phyloP scores from a whole-genome alignment of 1,284 basidiomycete genomes.

The Boletellus sp. region DNA sequence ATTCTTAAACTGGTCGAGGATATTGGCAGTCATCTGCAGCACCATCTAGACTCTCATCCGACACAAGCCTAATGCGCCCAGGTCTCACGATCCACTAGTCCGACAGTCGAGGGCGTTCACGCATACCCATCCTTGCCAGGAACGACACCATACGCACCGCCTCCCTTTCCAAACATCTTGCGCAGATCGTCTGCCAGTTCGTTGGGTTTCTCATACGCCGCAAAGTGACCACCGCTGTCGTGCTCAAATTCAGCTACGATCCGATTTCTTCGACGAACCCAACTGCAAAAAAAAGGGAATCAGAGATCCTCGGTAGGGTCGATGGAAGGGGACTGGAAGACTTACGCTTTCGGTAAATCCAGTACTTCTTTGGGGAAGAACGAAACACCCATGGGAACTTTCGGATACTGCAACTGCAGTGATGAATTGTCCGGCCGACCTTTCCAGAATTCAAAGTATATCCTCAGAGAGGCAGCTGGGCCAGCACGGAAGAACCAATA shows the following conservation, averaged over 20 bases:
- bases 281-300: slow-evolving; percentile 14
- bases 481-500: slow-evolving; percentile 58
- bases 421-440: not conserved
- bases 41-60: too few relatives aligned
- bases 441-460: slow-evolving; percentile 46
- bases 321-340: not conserved
- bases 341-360: slow-evolving; percentile 38
- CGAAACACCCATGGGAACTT: slow-evolving; percentile 46
- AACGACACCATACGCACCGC: slow-evolving; percentile 37
- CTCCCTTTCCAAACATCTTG: slow-evolving; percentile 43
- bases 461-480: slow-evolving; percentile 51
- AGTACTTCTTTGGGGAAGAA: slow-evolving; percentile 47
- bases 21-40: too few relatives aligned
- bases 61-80: too few relatives aligned
- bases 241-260: slow-evolving; percentile 31
- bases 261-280: slow-evolving; percentile 18
- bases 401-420: slow-evolving; percentile 6
- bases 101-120: slow-evolving; percentile 3
- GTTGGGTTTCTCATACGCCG: slow-evolving; percentile 36
- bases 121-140: slow-evolving; percentile 32
- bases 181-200: slow-evolving; percentile 37
- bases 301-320: too few relatives aligned
- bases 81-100: too few relatives aligned
- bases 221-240: slow-evolving; percentile 41
- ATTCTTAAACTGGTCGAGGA: too few relatives aligned